These are phyloP conservation scores for Quercus phellos DNA, from an alignment of 331 rosid genomes.

Conservation along the genomic window DNA sequence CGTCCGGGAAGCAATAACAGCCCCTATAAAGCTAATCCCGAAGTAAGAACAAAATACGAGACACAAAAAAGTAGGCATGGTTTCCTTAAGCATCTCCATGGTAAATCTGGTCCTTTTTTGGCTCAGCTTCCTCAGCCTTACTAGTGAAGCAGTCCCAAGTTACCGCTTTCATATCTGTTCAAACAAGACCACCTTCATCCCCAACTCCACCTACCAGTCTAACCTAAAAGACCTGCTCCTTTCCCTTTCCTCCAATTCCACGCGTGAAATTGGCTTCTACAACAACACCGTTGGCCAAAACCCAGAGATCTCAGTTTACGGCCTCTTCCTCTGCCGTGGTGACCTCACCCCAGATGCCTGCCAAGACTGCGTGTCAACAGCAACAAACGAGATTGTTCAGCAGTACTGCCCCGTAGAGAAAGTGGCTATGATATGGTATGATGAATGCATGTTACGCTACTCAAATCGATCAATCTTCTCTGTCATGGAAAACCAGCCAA, in stretches of 20 bases:
- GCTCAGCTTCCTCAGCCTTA: background rate
- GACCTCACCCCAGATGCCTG: constrained; percentile 32
- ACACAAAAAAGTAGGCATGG: too few species aligned
- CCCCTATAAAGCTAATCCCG: too few species aligned
- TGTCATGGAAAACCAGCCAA: background rate
- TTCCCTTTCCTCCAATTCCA: constrained; percentile 25
- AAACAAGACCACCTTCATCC: constrained; percentile 8
- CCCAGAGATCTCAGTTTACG: constrained; percentile 11
- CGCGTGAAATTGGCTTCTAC: constrained; percentile 16
- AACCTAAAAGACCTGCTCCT: constrained; percentile 37
- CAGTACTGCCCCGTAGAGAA: background rate
- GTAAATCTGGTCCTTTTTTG: background rate
- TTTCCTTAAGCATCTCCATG: background rate
- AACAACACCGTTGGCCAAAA: background rate
- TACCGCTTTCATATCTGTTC: constrained; percentile 30
- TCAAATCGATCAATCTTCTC: constrained; percentile 6
- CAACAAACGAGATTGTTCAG: background rate
- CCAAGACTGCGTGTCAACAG: constrained; percentile 29
- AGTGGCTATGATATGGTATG: background rate
- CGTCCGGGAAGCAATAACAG: too few species aligned
- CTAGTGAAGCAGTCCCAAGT: constrained; percentile 14
- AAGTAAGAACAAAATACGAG: too few species aligned
- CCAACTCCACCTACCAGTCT: constrained; percentile 29
- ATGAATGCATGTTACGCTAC: constrained; percentile 15
- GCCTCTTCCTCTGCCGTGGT: constrained; percentile 58